Conservation (phyloP, 352 stramenopile genomes). For the Plasmopara halstedii region DNA sequence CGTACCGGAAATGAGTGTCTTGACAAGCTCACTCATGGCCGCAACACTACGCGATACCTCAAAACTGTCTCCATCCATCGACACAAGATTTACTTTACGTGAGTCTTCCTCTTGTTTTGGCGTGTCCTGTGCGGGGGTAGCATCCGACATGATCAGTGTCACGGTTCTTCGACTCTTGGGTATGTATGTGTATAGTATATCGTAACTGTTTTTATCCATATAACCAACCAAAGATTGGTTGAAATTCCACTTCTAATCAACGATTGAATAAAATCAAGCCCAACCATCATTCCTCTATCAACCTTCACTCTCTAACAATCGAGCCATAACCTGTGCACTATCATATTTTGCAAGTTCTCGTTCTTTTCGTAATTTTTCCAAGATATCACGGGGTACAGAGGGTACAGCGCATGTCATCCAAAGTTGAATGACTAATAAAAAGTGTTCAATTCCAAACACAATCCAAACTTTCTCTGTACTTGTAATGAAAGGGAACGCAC, state of each 20-base stretch:
- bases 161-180: constrained; percentile 11
- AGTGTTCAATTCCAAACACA: constrained; percentile 68
- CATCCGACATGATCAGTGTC: constrained; percentile 46
- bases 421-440: constrained; percentile 54
- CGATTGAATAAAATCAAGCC: no score
- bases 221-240: background rate
- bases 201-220: background rate
- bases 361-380: constrained; percentile 40
- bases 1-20: constrained; percentile 94
- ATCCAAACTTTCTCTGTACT: constrained; percentile 65
- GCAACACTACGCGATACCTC: constrained; percentile 90
- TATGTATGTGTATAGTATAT: background rate
- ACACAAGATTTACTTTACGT: constrained; percentile 81
- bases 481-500: constrained; percentile 24
- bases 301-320: constrained; percentile 9
- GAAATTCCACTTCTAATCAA: no score
- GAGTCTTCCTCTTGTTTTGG: constrained; percentile 62
- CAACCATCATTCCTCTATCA: no score
- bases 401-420: constrained; percentile 56
- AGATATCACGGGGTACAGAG: constrained; percentile 43
- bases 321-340: constrained; percentile 56
- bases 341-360: constrained; percentile 60
- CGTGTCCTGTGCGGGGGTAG: constrained; percentile 31
- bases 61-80: constrained; percentile 96
- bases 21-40: constrained; percentile 96